Evolutionary conservation across 2,329 filamentous ascomycete genomes (phyloP), one percentile per base, ranked within the genome.

Genomic region (Colletotrichum higginsianum): DNA sequence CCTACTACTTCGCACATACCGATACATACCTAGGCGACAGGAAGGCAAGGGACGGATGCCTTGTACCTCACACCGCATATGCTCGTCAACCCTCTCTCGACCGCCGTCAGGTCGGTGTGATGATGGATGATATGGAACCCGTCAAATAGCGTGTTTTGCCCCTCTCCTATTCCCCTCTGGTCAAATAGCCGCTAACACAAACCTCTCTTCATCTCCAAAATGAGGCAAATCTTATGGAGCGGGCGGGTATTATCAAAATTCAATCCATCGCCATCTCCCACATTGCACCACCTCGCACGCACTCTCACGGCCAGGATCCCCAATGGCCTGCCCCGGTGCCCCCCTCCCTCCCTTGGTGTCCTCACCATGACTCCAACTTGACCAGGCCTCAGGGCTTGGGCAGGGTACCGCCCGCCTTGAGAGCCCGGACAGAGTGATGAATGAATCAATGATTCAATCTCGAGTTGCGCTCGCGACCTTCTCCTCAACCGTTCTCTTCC

Each of bases 61-160:
- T 50, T 38, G 58, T 61, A 68, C 52, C 47, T 58, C 67, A 67
- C 58, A 61, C 58, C 58, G 58, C 58, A 61, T 35, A 35, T 61
- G 16, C 58, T 38, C 58, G 12, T 50, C 13, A 49, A 53, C 21
- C 47, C 35, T 30, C 38, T 52, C 38, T 38, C 42, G 35, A 13
- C 38, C 42, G 23, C 55, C 55, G 30, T 46, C 53, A 49, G 26
- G 49, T 40, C 68, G 68, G 68, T 71, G 68, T 71, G 68, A 63
- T 67, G 58, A 71, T 68, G 63, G 68, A 63, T 67, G 58, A 71
- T 63, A 63, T 63, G 65, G 65, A 68, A 68, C 64, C 68, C 68
- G 58, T 67, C 57, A 53, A 53, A 71, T 68, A 71, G 63, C 67
- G 67, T 67, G 50, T 50, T 61, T 55, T 63, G 35, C 40, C 47